These are phyloP conservation scores for Syzygium malaccense DNA, from an alignment of 441 rosid species.

Conservation along the genomic window DNA sequence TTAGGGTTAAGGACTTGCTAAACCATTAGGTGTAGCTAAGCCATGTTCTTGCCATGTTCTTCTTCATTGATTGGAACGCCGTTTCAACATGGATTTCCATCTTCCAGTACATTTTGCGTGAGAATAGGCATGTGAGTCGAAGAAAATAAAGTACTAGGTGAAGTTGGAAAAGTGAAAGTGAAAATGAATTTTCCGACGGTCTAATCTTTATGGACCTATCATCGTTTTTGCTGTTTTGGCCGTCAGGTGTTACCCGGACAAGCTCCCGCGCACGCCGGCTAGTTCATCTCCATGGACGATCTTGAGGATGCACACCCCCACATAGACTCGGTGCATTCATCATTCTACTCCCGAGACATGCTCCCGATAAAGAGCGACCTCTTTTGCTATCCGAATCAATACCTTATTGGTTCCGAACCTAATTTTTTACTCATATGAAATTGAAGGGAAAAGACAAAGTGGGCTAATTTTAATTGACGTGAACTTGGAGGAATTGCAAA, in stretches of 20 bases:
- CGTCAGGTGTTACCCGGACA: rapidly evolving
- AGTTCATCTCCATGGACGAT: background rate
- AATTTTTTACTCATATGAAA: too few species aligned
- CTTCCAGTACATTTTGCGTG: background rate
- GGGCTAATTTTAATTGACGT: too few species aligned
- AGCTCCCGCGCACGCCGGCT: rapidly evolving
- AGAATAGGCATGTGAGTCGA: background rate
- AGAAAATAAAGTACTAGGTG: background rate
- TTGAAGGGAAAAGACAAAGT: too few species aligned
- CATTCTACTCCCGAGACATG: rapidly evolving
- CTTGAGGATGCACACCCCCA: background rate
- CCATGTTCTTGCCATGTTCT: background rate
- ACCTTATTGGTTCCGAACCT: background rate
- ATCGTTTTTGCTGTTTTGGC: rapidly evolving
- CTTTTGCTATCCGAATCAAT: background rate
- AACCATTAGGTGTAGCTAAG: background rate
- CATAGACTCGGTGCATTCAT: background rate
- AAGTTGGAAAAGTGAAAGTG: background rate
- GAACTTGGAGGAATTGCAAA: too few species aligned
- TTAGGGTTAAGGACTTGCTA: background rate
- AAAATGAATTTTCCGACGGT: background rate
- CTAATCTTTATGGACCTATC: background rate
- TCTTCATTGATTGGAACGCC: background rate
- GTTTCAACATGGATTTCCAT: background rate
- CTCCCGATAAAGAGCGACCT: background rate